Conservation (phyloP, 2,329 filamentous ascomycete species). For the Cercospora sp. region DNA sequence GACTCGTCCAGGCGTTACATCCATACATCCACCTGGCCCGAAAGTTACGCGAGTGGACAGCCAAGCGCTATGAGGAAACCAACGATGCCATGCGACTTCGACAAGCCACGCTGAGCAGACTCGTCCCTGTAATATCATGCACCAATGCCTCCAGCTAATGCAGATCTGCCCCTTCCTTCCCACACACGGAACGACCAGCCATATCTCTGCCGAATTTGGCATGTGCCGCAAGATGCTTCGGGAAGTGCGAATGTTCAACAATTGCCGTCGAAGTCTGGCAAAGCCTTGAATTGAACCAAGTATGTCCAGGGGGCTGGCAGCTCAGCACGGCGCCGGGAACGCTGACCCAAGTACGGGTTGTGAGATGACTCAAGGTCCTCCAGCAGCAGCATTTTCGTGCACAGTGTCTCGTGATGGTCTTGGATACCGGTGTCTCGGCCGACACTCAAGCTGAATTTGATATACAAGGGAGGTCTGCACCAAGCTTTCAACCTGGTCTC, state of each 20-base stretch:
- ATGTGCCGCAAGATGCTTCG: no score
- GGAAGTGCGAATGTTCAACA: no score
- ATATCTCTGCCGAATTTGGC: no score
- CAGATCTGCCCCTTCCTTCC: background rate
- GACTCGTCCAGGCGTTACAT: background rate
- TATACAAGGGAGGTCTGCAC: background rate
- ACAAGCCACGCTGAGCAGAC: background rate
- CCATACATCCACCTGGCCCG: background rate
- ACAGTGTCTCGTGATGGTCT: background rate
- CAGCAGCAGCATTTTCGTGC: background rate
- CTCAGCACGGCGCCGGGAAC: background rate
- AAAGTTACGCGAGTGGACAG: background rate
- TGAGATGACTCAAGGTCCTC: background rate
- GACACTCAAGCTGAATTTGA: background rate
- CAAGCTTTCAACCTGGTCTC: background rate
- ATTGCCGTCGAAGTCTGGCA: no score
- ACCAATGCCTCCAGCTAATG: background rate
- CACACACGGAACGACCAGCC: no score
- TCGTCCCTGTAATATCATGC: background rate
- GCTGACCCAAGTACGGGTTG: background rate
- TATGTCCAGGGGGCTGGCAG: background rate
- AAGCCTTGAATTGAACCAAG: no score
- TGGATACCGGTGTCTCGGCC: background rate
- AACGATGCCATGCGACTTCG: background rate
- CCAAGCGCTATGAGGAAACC: background rate